Evolutionary conservation across 2,329 filamentous ascomycete species (phyloP).

Genomic region (Sarocladium oryzae): DNA sequence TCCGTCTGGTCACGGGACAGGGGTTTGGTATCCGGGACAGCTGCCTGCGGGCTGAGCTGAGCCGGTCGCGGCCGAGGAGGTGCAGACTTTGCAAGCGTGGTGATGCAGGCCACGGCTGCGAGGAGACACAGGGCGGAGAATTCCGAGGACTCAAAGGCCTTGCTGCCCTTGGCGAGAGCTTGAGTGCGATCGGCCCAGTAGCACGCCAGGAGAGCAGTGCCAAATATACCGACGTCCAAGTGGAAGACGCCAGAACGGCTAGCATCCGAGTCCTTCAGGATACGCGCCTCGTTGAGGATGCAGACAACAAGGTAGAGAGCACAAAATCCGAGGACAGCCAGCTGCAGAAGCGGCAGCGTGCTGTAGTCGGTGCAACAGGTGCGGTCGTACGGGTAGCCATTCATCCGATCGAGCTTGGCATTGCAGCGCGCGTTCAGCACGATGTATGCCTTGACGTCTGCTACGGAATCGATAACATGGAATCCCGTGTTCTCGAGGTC

Average conservation of each 20-base stretch:
- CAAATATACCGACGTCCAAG: slow-evolving; percentile 20
- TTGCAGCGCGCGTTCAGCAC: slow-evolving; percentile 49
- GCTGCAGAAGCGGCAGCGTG: slow-evolving; percentile 16
- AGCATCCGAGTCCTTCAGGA: slow-evolving; percentile 13
- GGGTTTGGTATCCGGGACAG: slow-evolving; percentile 16
- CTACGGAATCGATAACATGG: slow-evolving; percentile 24
- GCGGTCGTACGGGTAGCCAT: slow-evolving; percentile 36
- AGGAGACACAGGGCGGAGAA: slow-evolving; percentile 15
- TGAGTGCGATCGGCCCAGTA: slow-evolving; percentile 23
- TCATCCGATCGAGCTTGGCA: slow-evolving; percentile 24
- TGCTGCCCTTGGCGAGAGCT: slow-evolving; percentile 20
- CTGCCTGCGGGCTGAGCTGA: slow-evolving; percentile 1
- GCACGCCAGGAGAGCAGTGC: slow-evolving; percentile 20
- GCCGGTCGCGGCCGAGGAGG: slow-evolving; percentile 12
- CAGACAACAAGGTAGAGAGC: slow-evolving; percentile 16
- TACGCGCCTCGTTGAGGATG: slow-evolving; percentile 14
- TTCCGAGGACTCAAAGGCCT: slow-evolving; percentile 16
- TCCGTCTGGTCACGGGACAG: slow-evolving; percentile 47
- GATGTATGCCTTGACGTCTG: slow-evolving; percentile 30
- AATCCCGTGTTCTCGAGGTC: slow-evolving; percentile 20
- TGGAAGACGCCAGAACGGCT: slow-evolving; percentile 14
- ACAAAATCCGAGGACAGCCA: slow-evolving; percentile 16
- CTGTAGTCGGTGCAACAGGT: slow-evolving; percentile 48
- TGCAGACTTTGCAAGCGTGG: slow-evolving; percentile 16
- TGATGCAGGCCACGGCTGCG: slow-evolving; percentile 10